phyloP scores from a whole-genome alignment of 2,329 filamentous ascomycete species.

The Penicillium sp. region DNA sequence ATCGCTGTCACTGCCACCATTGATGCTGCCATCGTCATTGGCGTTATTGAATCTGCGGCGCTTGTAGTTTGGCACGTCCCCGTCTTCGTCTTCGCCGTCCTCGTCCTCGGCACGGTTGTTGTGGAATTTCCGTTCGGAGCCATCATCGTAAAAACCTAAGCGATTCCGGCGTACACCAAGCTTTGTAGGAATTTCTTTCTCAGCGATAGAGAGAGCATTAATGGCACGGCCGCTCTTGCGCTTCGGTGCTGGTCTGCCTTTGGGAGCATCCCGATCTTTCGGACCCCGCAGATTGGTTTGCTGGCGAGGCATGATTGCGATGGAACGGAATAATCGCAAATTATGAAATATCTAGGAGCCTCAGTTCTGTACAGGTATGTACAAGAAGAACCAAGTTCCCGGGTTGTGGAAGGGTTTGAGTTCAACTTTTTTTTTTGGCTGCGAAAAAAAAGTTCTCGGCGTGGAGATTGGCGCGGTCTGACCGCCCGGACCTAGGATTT shows the following conservation, averaged over 20 bases:
- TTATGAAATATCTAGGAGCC: background rate
- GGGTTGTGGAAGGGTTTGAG: conserved; percentile 2
- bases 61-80: conserved; percentile 44
- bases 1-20: conserved; percentile 79
- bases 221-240: conserved; percentile 49
- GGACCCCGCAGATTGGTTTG: conserved; percentile 42
- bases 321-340: conserved; percentile 3
- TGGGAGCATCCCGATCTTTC: conserved; percentile 33
- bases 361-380: background rate
- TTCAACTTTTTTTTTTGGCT: conserved; percentile 31
- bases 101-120: conserved; percentile 38
- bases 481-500: conserved; percentile 19
- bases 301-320: conserved; percentile 41
- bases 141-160: conserved; percentile 58
- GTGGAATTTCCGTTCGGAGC: conserved; percentile 40
- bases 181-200: conserved; percentile 54
- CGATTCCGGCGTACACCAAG: conserved; percentile 57
- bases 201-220: conserved; percentile 66
- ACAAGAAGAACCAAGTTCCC: background rate
- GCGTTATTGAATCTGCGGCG: conserved; percentile 41
- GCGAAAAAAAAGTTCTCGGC: conserved; percentile 38
- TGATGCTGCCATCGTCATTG: conserved; percentile 53
- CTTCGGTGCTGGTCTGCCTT: conserved; percentile 49
- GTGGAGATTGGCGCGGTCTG: conserved; percentile 29
- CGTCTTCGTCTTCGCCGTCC: conserved; percentile 45